These are phyloP conservation scores for Arthrinium phaeospermum DNA, from an alignment of 2,329 filamentous ascomycete genomes.

Conservation along the genomic window DNA sequence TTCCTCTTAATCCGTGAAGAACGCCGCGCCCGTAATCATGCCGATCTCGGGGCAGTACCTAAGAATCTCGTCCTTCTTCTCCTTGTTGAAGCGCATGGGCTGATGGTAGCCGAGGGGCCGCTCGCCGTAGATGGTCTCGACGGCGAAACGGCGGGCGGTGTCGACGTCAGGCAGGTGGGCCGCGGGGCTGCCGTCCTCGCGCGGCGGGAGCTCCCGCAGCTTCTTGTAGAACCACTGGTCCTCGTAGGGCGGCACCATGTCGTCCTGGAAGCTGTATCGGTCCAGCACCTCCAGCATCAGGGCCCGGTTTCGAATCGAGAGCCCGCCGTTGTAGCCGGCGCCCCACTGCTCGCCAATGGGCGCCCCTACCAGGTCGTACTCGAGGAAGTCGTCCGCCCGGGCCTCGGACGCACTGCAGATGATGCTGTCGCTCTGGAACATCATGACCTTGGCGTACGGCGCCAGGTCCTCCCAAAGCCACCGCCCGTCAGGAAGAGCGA, in stretches of 20 bases:
- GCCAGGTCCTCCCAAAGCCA: constrained; percentile 46
- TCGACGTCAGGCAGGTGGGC: constrained; percentile 34
- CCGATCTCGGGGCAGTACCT: constrained; percentile 40
- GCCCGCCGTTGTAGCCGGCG: constrained; percentile 39
- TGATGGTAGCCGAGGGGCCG: constrained; percentile 38
- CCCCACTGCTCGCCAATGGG: constrained; percentile 33
- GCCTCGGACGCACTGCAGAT: constrained; percentile 39
- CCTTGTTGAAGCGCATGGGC: constrained; percentile 31
- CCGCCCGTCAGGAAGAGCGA: constrained; percentile 42
- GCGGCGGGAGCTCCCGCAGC: not conserved
- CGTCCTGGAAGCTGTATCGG: constrained; percentile 28
- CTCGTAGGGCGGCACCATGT: constrained; percentile 33
- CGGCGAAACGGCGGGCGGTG: constrained; percentile 35
- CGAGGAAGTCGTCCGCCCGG: constrained; percentile 42
- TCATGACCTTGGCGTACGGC: constrained; percentile 40
- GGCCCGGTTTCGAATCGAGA: constrained; percentile 39
- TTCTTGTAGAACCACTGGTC: constrained; percentile 40
- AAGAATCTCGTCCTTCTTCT: constrained; percentile 34
- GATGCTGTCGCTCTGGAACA: constrained; percentile 47
- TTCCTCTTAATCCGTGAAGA: not conserved
- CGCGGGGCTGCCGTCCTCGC: constrained; percentile 21
- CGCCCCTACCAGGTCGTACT: constrained; percentile 43
- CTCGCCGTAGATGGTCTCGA: constrained; percentile 39
- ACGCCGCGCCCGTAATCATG: constrained; percentile 27
- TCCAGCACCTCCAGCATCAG: constrained; percentile 32